A percentile compares a stretch with the other conserved stretches of the same genome.
phyloP scores from a whole-genome alignment of 2,329 filamentous ascomycete species.

The Podosphaera xanthii region DNA sequence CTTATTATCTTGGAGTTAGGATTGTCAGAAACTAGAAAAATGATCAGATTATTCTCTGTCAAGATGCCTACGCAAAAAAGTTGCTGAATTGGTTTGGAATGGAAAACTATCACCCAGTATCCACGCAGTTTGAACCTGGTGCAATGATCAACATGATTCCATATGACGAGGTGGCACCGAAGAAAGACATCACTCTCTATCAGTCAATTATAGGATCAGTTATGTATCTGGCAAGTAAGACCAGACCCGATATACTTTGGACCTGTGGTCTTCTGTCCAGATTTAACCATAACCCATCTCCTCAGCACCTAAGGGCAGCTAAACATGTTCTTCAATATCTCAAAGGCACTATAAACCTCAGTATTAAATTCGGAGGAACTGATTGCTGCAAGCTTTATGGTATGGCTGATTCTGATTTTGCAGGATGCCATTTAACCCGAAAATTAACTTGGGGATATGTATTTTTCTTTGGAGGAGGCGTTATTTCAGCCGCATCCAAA shows the following conservation, averaged over 20 bases:
- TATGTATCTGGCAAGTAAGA: neutral
- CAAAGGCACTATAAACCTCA: neutral
- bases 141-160: neutral
- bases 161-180: neutral
- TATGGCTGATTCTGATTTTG: neutral
- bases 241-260: neutral
- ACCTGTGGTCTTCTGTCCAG: neutral
- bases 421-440: neutral
- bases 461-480: neutral
- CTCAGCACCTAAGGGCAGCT: neutral
- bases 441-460: neutral
- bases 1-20: neutral
- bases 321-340: neutral
- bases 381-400: neutral
- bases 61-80: neutral
- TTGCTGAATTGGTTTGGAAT: neutral
- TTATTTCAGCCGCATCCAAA: neutral
- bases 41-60: neutral
- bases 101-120: neutral
- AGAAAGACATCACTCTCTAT: neutral
- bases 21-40: neutral
- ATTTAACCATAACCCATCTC: conserved; percentile 1
- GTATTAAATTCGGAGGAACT: neutral
- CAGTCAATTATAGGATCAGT: conserved; percentile 1
- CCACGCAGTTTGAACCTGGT: neutral